Evolutionary conservation across 2,329 filamentous ascomycete genomes (phyloP).

Genomic region (Cryoendolithus antarcticus): DNA sequence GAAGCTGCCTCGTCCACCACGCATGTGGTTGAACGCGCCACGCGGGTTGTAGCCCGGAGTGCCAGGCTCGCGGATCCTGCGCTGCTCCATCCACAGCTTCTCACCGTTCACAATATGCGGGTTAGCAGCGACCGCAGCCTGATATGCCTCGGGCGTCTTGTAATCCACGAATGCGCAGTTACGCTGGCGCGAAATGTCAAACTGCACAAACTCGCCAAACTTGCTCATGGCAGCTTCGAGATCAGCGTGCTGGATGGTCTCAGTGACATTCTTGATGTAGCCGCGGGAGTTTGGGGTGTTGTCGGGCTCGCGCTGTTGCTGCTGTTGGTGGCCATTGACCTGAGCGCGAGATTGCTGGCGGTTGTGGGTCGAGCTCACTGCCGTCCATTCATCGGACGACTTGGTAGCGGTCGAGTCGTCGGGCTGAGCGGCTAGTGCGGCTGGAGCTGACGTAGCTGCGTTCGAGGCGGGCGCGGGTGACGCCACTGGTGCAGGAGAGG

Average conservation of each 20-base stretch:
- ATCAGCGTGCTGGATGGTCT: constrained; percentile 66
- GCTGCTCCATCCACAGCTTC: constrained; percentile 76
- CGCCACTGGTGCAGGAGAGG: constrained; percentile 22
- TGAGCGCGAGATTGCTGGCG: constrained; percentile 62
- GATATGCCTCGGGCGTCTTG: constrained; percentile 65
- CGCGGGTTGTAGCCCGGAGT: too few relatives aligned
- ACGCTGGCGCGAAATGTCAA: constrained; percentile 59
- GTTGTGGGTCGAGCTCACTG: constrained; percentile 62
- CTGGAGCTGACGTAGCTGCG: constrained; percentile 17
- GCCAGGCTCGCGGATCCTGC: constrained; percentile 42
- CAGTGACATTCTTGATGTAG: constrained; percentile 92
- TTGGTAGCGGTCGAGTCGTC: constrained; percentile 27
- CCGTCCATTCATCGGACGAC: constrained; percentile 74
- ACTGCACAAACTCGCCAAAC: constrained; percentile 53
- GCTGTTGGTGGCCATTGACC: constrained; percentile 46
- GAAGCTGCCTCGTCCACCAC: too few relatives aligned
- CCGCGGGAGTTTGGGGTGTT: constrained; percentile 65
- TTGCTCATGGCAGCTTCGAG: constrained; percentile 58
- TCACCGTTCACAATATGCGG: constrained; percentile 76
- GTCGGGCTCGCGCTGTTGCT: constrained; percentile 52
- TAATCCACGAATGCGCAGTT: constrained; percentile 98
- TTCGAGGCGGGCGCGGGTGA: constrained; percentile 13
- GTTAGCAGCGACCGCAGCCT: constrained; percentile 70
- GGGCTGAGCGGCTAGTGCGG: constrained; percentile 19
- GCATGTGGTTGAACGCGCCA: too few relatives aligned